Evolutionary conservation across 139 green algal genomes (phyloP).

Genomic region (Parachlorella kessleri): DNA sequence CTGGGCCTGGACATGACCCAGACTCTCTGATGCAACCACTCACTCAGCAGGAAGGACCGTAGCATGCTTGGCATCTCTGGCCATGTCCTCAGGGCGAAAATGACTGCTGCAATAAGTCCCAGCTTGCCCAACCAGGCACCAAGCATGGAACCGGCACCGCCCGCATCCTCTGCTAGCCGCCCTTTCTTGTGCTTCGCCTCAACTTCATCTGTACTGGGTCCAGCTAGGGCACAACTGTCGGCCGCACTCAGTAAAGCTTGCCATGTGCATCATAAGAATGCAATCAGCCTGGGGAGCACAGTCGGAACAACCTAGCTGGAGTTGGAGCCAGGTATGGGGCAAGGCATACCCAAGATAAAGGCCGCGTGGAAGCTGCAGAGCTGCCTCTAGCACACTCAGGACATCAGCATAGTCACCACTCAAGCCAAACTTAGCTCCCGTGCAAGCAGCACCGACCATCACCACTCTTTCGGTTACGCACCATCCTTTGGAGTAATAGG

Average conservation of each 20-base stretch:
- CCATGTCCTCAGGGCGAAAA: conserved; percentile 12
- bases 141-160: neutral
- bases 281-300: too few relatives aligned
- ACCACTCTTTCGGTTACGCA: too few relatives aligned
- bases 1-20: neutral
- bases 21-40: too few relatives aligned
- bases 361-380: neutral
- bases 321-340: neutral
- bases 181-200: neutral
- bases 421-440: neutral
- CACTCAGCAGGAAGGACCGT: neutral
- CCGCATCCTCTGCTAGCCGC: conserved; percentile 5
- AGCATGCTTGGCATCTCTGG: conserved; percentile 9
- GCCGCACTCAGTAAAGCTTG: neutral
- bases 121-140: neutral
- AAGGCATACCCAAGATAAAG: neutral
- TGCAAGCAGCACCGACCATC: neutral
- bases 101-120: neutral
- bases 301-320: neutral
- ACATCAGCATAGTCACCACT: too few relatives aligned
- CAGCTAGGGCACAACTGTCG: neutral
- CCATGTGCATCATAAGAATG: neutral
- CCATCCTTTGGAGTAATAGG: conserved; percentile 11
- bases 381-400: neutral
- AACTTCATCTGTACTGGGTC: neutral